Base-by-base conservation (phyloP, 1,139 yeast genomes). In the Yamadazyma songkhlaensis region DNA sequence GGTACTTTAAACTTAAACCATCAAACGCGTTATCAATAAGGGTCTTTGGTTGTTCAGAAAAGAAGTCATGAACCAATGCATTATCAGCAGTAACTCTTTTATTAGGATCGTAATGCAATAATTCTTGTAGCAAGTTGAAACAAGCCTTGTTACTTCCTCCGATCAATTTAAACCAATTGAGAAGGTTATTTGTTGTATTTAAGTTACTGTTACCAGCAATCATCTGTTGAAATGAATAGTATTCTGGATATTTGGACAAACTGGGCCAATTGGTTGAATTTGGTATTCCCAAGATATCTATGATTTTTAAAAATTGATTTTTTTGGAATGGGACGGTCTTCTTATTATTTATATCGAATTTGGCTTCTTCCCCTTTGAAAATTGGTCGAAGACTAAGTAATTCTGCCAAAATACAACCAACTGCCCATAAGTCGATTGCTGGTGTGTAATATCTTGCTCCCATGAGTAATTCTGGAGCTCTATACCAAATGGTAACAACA, bases 341-440 rank as follows among this genome's bases (percentile, higher is more conserved):
- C 56, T 87, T 89, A 49, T 85, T 86, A 46, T 62, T 68, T 36
- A 70, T 60, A 56, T 90, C 97, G 73, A 90, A 84, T 53, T 90
- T 92, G 11, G 96, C 95, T 57, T 92, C 99, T 59, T 92, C 99
- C 31, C 98, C 98, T 58, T 94, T 92, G 64, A 92, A 92, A 4
- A 92, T 83, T 0, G 99, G 99, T 49, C 96, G 67, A 31, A 94
- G 62, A 2, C 96, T 87, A 14, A 92, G 67, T 35, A 92, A 65
- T 56, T 94, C 99, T 0, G 96, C 98, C 47, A 92, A 72, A 8
- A 94, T 92, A 59, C 98, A 92, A 0, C 98, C 98, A 8, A 89
- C 88, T 0, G 98, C 97, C 98, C 98, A 92, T 37, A 88, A 60
- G 60, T 92, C 97, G 32, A 92, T 84, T 0, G 97, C 92, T 0